Percentiles rank a stretch among this genome's conserved stretches.
Evolutionary conservation across 345 rosid species (phyloP).

Genomic region (Lumnitzera littorea): DNA sequence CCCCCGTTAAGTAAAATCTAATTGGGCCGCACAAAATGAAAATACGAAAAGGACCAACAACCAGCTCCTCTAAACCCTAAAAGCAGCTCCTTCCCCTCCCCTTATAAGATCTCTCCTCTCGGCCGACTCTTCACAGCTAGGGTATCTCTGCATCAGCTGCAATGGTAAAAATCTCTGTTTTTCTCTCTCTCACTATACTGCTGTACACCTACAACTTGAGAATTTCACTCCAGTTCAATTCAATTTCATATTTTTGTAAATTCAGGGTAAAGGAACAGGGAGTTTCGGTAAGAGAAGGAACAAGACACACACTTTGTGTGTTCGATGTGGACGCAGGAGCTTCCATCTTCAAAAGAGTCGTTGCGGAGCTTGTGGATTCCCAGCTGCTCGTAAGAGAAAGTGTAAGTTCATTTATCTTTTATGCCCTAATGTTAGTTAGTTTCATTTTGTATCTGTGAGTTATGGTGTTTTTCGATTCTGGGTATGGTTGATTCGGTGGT

Average conservation of each 20-base stretch:
- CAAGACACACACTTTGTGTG: conserved; percentile 54
- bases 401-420: conserved; percentile 13
- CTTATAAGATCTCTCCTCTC: background rate
- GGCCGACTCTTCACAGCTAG: conserved; percentile 12
- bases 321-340: conserved; percentile 54
- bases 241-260: background rate
- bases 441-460: background rate
- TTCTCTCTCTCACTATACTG: background rate
- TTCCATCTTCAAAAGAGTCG: conserved; percentile 59
- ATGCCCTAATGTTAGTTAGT: background rate
- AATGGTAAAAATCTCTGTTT: conserved; percentile 10
- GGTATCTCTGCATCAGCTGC: conserved; percentile 17
- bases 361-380: conserved; percentile 42
- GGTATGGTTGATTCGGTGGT: too few species aligned
- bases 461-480: background rate
- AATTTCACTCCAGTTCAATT: background rate
- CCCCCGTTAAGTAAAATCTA: too few species aligned
- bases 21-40: too few species aligned
- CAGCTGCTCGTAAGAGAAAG: conserved; percentile 44
- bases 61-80: conserved; percentile 6
- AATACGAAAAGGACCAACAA: background rate
- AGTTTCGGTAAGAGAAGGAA: conserved; percentile 56
- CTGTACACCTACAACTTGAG: too few species aligned
- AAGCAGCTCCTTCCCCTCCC: background rate
- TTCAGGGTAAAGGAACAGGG: conserved; percentile 53